These are phyloP conservation scores for Rhexocercosporidium sp. DNA, from an alignment of 2,329 filamentous ascomycete species.

Conservation along the genomic window DNA sequence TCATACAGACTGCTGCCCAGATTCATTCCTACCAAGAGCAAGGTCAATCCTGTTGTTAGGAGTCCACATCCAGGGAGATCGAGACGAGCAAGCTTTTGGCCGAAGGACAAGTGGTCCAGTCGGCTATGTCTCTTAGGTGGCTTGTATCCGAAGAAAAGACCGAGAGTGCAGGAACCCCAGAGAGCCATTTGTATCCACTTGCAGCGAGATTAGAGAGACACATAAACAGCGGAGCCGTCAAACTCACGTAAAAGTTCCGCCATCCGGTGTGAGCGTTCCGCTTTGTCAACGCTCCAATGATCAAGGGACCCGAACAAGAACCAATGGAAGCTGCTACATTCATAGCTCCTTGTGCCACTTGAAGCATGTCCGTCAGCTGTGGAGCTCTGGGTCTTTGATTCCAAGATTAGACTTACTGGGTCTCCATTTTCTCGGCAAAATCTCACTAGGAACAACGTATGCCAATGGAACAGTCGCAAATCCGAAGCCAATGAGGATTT, in stretches of 20 bases:
- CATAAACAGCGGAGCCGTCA: no score
- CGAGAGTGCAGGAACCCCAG: neutral
- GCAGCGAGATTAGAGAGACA: neutral
- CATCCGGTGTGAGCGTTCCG: neutral
- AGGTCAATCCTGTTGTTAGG: slow-evolving; percentile 25
- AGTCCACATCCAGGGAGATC: slow-evolving; percentile 29
- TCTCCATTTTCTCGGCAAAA: neutral
- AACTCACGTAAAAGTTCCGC: neutral
- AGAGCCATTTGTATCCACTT: neutral
- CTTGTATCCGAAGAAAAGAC: slow-evolving; percentile 25
- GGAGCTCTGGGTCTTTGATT: no score
- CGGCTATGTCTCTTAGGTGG: slow-evolving; percentile 27
- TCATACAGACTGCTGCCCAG: slow-evolving; percentile 63
- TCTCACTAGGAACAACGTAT: slow-evolving; percentile 3
- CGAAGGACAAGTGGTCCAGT: slow-evolving; percentile 21
- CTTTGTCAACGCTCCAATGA: neutral
- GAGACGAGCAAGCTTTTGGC: slow-evolving; percentile 19
- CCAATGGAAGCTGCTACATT: neutral
- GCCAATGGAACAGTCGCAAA: neutral
- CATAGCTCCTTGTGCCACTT: neutral
- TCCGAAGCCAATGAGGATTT: neutral
- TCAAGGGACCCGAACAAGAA: neutral
- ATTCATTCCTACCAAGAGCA: slow-evolving; percentile 47
- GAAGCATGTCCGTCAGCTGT: neutral
- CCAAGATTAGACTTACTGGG: neutral